Evolutionary conservation across 75 land plant species (phyloP), one percentile per base, ranked within the genome.

Genomic region (Pinus albicaulis): DNA sequence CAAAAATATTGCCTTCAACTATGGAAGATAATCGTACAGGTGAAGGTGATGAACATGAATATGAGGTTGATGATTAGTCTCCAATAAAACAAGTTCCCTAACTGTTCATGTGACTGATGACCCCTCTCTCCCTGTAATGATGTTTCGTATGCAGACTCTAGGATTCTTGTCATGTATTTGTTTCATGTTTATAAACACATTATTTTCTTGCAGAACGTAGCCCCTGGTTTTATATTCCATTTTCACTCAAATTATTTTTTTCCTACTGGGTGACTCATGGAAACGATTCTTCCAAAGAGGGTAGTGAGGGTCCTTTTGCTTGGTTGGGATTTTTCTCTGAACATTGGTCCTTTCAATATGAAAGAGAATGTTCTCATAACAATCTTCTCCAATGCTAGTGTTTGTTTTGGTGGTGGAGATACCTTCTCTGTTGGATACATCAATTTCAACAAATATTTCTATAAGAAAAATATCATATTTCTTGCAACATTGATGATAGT

Each of bases 181-280:
- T 57, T 82, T 91, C 26, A 83, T 83, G 20, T 89, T 89, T 70
- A 82, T 91, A 82, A 89, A 89, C 83, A 85, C 87, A 13, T 91
- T 89, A 82, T 91, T 89, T 85, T 78, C 78, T 15, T 91, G 76
- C 84, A 73, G 91, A 16, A 86, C 87, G 0, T 86, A 91, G 79
- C 91, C 87, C 8, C 82, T 91, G 17, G 72, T 78, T 52, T 80
- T 52, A 84, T 89, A 31, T 10, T 82, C 85, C 31, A 89, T 89
- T 56, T 82, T 85, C 12, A 76, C 81, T 70, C 91, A 91, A 56
- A 87, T 91, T 26, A 64, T 84, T 13, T 77, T 22, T 80, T 89
- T 2, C 91, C 93, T 34, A 41, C 80, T 3, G 91, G 93, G 8
- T 64, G 77, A 56, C 76, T 91, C 85, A 89, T 91, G 91, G 91